Evolutionary conservation across 225 moss, liverwort and hornwort genomes (phyloP), one percentile per base, ranked within the genome.

Genomic region (Pleurozium schreberi): DNA sequence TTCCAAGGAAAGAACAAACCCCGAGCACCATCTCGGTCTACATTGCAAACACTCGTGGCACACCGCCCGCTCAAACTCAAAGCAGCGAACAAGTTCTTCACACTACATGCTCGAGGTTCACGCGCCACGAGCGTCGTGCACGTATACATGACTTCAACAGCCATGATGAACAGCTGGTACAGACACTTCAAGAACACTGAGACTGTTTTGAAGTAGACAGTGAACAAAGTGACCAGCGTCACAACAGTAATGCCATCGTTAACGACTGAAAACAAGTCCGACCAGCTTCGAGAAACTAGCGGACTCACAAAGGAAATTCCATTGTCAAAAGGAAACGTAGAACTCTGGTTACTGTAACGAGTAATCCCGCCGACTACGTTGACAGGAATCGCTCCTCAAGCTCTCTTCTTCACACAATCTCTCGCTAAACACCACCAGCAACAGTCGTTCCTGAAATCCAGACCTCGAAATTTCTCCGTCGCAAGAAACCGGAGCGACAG

Each of bases 241-340:
- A 94, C 91, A 90, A 93, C 67, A 3, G 91, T 82, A 77, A 88
- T 84, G 55, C 91, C 94, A 94, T 93, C 90, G 90, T 90, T 81
- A 18, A 88, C 5, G 12, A 34, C 60, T 38, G 87, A 82, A 4
- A 92, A 65, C 42, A 83, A 22, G 20, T 65, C 86, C 86, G 85
- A 81, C 88, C 77, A 84, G 84, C 52, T 86, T 26, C 81, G 84
- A 87, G 88, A 87, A 81, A 90, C 84, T 42, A 86, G 57, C 11
- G 90, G 91, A 27, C 7, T 94, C 73, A 94, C 90, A 88, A 73
- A 57, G 7, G 1, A 59, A 11, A 87, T 92, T 2, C 90, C 94
- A 94, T 94, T 90, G 33, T 83, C 87, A 10, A 88, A 91, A 17
- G 89, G 87, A 59, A 89, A 89, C 47, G 83, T 68, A 22, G 66